Percentiles rank a stretch among this genome's conserved stretches.
phyloP scores from a whole-genome alignment of 148 eudicot species.

The Nyssa sinensis region DNA sequence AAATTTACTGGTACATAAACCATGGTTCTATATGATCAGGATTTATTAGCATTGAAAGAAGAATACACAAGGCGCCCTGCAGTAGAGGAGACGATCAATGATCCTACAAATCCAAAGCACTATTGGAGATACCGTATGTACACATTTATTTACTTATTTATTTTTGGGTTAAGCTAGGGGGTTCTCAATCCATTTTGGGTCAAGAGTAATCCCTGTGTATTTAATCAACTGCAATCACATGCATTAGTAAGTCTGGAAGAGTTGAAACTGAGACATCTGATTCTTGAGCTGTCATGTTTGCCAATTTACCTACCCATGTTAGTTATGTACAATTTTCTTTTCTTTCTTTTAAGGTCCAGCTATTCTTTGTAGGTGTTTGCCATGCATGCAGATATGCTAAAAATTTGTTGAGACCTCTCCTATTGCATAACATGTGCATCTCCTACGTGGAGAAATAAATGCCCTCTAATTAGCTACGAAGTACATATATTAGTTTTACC shows the following conservation, averaged over 20 bases:
- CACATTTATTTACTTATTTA: not conserved
- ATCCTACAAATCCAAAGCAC: slow-evolving; percentile 96
- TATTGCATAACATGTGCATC: not conserved
- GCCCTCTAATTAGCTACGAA: not conserved
- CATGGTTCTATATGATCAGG: slow-evolving; percentile 37
- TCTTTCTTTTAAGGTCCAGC: not conserved
- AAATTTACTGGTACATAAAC: not conserved
- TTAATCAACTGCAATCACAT: too few relatives aligned
- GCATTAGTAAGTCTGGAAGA: too few relatives aligned
- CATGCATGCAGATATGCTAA: not conserved
- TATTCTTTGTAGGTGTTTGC: not conserved
- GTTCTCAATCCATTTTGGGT: too few relatives aligned
- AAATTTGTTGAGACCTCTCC: not conserved
- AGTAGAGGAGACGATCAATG: slow-evolving; percentile 88
- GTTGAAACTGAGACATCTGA: too few relatives aligned
- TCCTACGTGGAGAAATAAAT: not conserved
- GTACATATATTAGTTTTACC: not conserved
- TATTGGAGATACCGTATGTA: slow-evolving; percentile 93
- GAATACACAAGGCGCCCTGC: slow-evolving; percentile 87
- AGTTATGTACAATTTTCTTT: not conserved
- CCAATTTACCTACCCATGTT: too few relatives aligned
- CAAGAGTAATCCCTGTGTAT: too few relatives aligned
- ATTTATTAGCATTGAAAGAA: slow-evolving; percentile 79
- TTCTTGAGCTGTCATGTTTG: too few relatives aligned
- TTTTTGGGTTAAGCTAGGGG: too few relatives aligned